phyloP scores from a whole-genome alignment of 2,329 filamentous ascomycete species.

The Fusarium euwallaceae region DNA sequence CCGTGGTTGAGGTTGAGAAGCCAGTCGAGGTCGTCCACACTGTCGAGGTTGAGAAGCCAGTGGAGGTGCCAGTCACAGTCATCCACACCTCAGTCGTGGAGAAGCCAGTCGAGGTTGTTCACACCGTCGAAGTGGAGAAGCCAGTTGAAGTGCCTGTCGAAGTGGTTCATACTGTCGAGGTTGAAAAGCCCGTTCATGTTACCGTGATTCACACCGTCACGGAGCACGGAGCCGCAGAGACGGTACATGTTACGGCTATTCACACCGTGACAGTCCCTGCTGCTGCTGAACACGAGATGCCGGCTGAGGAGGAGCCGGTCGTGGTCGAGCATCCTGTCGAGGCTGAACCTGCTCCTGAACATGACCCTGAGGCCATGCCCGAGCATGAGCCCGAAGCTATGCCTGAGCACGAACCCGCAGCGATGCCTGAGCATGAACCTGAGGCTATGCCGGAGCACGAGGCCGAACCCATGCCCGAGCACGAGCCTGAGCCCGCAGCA shows the following conservation, averaged over 20 bases:
- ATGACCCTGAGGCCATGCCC: background rate
- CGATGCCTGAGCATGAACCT: background rate
- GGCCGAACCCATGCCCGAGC: background rate
- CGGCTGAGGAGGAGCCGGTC: background rate
- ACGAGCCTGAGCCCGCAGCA: background rate
- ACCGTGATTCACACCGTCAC: constrained; percentile 25
- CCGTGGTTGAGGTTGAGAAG: constrained; percentile 1
- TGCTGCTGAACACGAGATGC: background rate
- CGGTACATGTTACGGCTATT: constrained; percentile 21
- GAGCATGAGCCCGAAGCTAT: background rate
- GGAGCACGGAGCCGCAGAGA: constrained; percentile 11
- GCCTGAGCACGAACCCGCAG: background rate
- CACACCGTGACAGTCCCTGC: constrained; percentile 14
- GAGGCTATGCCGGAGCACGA: background rate
- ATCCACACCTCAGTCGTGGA: background rate
- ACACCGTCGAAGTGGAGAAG: constrained; percentile 1
- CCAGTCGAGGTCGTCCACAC: constrained; percentile 17
- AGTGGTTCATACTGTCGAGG: constrained; percentile 20
- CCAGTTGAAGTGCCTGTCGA: constrained; percentile 15
- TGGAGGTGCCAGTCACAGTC: background rate
- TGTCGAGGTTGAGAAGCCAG: background rate
- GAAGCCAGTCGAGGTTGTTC: background rate
- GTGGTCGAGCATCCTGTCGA: background rate
- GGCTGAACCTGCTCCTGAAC: background rate
- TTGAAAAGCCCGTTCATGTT: constrained; percentile 13